Percentiles rank a stretch among this genome's conserved stretches.
Evolutionary conservation across 768 basidiomycete species (phyloP).

Genomic region (Hebeloma cylindrosporum): DNA sequence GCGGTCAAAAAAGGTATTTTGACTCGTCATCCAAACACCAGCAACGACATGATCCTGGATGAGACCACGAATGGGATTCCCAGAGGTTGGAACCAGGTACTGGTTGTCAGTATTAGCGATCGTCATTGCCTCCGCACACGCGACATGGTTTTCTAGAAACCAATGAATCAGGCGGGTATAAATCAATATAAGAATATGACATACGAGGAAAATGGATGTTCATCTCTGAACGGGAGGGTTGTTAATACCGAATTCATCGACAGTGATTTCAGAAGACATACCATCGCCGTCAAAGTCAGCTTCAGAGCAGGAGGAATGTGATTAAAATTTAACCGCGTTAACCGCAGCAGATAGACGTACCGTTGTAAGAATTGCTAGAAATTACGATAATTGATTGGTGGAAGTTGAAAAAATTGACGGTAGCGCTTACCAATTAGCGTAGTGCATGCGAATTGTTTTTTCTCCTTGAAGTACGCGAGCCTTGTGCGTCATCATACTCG

Average conservation of each 20-base stretch:
- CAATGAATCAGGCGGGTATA: slow-evolving; percentile 2
- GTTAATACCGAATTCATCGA: background rate
- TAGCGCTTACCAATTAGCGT: slow-evolving; percentile 97
- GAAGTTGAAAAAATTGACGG: slow-evolving; percentile 14
- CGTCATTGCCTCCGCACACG: slow-evolving; percentile 89
- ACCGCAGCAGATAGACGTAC: slow-evolving; percentile 38
- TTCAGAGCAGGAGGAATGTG: slow-evolving; percentile 18
- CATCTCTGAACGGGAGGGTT: slow-evolving; percentile 66
- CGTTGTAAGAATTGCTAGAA: slow-evolving; percentile 93
- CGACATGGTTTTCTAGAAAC: slow-evolving; percentile 82
- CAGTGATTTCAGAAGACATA: slow-evolving; percentile 13
- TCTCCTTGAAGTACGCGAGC: slow-evolving; percentile 91
- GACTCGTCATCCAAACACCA: slow-evolving; percentile 98
- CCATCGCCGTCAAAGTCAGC: slow-evolving; percentile 36
- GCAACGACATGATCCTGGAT: slow-evolving; percentile 99
- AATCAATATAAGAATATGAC: slow-evolving; percentile 28
- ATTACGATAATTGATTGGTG: slow-evolving; percentile 16
- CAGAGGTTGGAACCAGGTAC: slow-evolving; percentile 98
- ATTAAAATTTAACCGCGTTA: background rate
- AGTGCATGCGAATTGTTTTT: slow-evolving; percentile 99
- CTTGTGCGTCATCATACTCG: slow-evolving; percentile 98
- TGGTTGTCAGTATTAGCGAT: slow-evolving; percentile 99
- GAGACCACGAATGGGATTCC: slow-evolving; percentile 93
- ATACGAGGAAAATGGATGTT: slow-evolving; percentile 98
- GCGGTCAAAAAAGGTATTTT: slow-evolving; percentile 91